Base-by-base conservation (phyloP, 495 filamentous ascomycete species). In the Lepidopterella palustris region DNA sequence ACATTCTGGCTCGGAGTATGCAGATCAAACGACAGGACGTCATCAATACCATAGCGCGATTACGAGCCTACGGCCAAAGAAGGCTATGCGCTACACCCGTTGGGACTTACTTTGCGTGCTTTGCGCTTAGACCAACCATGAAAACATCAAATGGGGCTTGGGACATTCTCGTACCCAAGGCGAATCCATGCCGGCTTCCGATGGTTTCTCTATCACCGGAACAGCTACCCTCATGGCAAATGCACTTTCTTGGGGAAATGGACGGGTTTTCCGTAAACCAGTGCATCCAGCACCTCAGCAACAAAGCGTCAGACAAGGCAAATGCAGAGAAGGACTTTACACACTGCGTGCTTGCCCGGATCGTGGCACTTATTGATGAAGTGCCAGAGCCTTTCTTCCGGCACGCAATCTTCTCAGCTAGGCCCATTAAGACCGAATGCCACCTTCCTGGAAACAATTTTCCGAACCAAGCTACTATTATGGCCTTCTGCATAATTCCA, bases 101-200 rank as follows among this genome's bases (percentile, higher is more conserved):
- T 23, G 89, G 87, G 0, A 86, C 90, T 13, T 86, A 92, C 65
- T 65, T 96, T 0, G 84, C 84, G 39, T 81, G 86, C 42, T 96
- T 92, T 61, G 82, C 85, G 5, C 76, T 92, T 57, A 82, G 87
- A 5, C 72, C 87, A 5, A 79, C 80, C 45, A 74, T 72, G 20
- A 79, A 80, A 60, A 84, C 84, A 21, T 91, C 58, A 31, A 53
- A 57, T 23, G 60, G 59, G 5, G 29, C 13, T n/a, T 59, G 89
- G 62, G 87, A 95, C 60, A 75, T 96, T 45, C 75, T 93, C 29
- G 87, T 88, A 25, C 80, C 81, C 21, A 83, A 79, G 58, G 78
- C 81, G 45, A 76, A 79, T 13, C 80, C 79, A 15, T 86, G 87
- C 60, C 79, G 84, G 28, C 73, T 96, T 1, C 91, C 90, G 2